A percentile compares a stretch with the other conserved stretches of the same genome.
Conservation (phyloP, 2,329 filamentous ascomycete species). For the Dactylellina parvicollis region DNA sequence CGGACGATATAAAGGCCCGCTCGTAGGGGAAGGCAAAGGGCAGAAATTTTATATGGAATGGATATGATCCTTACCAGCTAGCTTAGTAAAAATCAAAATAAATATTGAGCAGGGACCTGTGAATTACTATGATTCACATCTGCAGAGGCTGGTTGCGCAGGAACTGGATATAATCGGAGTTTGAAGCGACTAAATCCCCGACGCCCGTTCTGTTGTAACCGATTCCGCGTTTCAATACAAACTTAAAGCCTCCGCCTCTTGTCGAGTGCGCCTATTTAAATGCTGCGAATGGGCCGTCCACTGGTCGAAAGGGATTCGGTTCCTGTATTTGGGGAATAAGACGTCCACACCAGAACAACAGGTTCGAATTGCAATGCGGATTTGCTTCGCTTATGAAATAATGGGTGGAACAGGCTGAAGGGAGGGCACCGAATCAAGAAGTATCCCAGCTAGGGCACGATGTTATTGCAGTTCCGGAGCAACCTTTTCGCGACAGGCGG, state of each 20-base stretch:
- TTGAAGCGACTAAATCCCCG: constrained; percentile 51
- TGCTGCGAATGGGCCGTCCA: constrained; percentile 17
- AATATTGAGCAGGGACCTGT: constrained; percentile 11
- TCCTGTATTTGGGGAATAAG: constrained; percentile 39
- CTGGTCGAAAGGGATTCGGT: constrained; percentile 31
- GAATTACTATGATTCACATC: constrained; percentile 51
- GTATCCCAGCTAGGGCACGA: constrained; percentile 2
- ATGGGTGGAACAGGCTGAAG: not conserved
- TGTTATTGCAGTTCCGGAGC: not conserved
- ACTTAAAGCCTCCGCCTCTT: constrained; percentile 11
- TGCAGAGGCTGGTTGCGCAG: constrained; percentile 37
- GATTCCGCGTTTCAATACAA: constrained; percentile 34
- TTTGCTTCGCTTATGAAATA: constrained; percentile 41
- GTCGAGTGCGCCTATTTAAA: constrained; percentile 40
- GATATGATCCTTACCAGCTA: constrained; percentile 26
- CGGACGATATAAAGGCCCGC: constrained; percentile 46
- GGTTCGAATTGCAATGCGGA: constrained; percentile 14
- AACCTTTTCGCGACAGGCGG: not conserved
- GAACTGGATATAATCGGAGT: constrained; percentile 52
- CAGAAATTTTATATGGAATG: constrained; percentile 33
- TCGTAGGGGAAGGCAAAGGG: constrained; percentile 15
- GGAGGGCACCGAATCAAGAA: not conserved
- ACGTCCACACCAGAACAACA: constrained; percentile 1
- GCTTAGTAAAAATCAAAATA: constrained; percentile 15
- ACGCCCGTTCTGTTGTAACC: constrained; percentile 44